phyloP scores from a whole-genome alignment of 2,329 filamentous ascomycete species.

The Stemphylium beticola region DNA sequence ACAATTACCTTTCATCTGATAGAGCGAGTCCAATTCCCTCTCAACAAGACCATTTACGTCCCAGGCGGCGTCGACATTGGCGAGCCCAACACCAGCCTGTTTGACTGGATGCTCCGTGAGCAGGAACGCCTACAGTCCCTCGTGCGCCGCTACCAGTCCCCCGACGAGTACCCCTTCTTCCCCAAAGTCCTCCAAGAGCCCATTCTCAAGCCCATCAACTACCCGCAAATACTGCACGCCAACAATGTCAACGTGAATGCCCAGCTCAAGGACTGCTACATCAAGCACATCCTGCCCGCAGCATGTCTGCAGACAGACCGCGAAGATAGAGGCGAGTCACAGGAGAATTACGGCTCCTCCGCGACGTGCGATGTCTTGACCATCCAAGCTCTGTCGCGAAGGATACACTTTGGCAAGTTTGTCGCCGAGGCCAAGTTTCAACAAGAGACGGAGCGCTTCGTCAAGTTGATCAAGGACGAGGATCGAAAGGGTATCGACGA shows the following conservation, averaged over 20 bases:
- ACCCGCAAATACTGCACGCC: constrained; percentile 83
- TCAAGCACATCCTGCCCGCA: constrained; percentile 78
- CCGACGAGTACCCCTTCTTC: constrained; percentile 98
- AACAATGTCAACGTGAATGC: constrained; percentile 92
- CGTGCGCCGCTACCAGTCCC: constrained; percentile 92
- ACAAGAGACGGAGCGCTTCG: constrained; percentile 80
- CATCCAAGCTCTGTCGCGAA: constrained; percentile 84
- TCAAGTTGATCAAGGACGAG: constrained; percentile 77
- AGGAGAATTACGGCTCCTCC: constrained; percentile 94
- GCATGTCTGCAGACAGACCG: constrained; percentile 81
- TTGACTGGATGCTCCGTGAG: constrained; percentile 92
- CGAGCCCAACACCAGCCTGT: constrained; percentile 74
- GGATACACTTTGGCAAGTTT: constrained; percentile 98
- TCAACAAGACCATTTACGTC: constrained; percentile 86
- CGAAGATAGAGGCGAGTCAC: constrained; percentile 79
- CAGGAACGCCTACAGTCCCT: constrained; percentile 91
- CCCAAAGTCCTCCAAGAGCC: constrained; percentile 77
- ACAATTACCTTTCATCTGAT: constrained; percentile 98
- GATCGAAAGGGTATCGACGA: constrained; percentile 83
- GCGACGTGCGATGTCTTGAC: constrained; percentile 90
- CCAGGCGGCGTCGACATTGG: constrained; percentile 82
- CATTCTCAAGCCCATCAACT: constrained; percentile 85
- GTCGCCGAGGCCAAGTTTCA: constrained; percentile 96
- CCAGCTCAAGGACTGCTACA: constrained; percentile 85
- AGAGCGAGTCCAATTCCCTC: constrained; percentile 95